Percentiles rank a stretch among this genome's conserved stretches.
Evolutionary conservation across 164 flowering plant species (phyloP).

Genomic region (Vitis rotundifolia): DNA sequence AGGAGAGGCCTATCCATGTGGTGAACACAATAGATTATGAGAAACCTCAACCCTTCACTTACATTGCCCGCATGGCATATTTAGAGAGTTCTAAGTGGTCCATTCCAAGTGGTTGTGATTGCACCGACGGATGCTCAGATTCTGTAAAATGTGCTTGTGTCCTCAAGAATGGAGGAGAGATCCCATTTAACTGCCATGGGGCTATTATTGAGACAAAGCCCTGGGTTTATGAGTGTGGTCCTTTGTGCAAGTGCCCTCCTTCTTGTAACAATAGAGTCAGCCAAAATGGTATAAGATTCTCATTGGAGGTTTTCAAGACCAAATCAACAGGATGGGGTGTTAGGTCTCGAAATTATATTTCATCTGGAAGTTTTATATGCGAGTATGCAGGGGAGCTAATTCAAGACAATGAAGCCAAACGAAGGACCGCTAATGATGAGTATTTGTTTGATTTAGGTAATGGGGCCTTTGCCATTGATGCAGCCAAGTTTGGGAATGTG

Average conservation of each 20-base stretch:
- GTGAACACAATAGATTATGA: slow-evolving; percentile 8
- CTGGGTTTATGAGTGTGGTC: slow-evolving; percentile 52
- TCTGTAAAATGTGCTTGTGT: slow-evolving; percentile 40
- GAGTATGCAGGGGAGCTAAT: slow-evolving; percentile 70
- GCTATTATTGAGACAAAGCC: slow-evolving; percentile 35
- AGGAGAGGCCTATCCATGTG: slow-evolving; percentile 9
- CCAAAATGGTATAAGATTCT: slow-evolving; percentile 54
- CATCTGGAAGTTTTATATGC: slow-evolving; percentile 67
- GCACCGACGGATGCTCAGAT: slow-evolving; percentile 19
- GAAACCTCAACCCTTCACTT: slow-evolving; percentile 9
- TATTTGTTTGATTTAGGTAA: too few species aligned
- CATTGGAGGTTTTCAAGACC: slow-evolving; percentile 73
- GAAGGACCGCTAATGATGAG: too few species aligned
- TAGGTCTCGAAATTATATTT: slow-evolving; percentile 80
- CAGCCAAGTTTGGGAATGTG: too few species aligned
- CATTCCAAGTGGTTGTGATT: slow-evolving; percentile 10
- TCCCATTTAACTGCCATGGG: slow-evolving; percentile 44
- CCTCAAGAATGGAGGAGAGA: slow-evolving; percentile 36
- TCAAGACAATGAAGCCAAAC: too few species aligned
- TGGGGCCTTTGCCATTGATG: too few species aligned
- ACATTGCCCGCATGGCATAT: background rate
- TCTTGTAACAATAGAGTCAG: slow-evolving; percentile 60
- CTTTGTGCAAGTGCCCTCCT: slow-evolving; percentile 44
- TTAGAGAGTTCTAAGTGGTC: too few species aligned
- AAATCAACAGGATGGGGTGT: slow-evolving; percentile 74